Conservation (phyloP, 257 asterid genomes). For the Schizonepeta tenuifolia region DNA sequence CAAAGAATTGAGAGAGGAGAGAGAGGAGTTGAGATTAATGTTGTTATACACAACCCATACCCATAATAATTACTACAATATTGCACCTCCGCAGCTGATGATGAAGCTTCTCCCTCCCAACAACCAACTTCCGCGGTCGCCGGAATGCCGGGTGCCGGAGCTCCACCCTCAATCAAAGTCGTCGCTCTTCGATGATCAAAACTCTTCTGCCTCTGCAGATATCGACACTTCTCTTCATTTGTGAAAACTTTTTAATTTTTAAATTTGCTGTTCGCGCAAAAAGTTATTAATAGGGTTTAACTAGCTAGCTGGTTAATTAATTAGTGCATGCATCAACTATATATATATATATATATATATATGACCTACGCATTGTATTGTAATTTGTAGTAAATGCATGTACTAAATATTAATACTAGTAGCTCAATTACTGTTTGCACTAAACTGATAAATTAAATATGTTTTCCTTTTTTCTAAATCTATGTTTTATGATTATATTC, state of each 20-base stretch:
- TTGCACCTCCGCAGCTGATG: not conserved
- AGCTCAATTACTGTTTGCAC: not conserved
- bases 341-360: no score
- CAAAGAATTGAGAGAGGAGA: conserved; percentile 56
- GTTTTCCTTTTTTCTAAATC: not conserved
- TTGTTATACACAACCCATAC: not conserved
- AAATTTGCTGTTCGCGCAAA: no score
- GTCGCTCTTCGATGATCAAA: conserved; percentile 23
- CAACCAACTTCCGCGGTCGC: conserved; percentile 51
- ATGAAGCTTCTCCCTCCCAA: conserved; percentile 26
- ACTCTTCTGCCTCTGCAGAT: conserved; percentile 38
- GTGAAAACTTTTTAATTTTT: conserved; percentile 12
- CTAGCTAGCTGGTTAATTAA: no score
- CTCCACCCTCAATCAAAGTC: conserved; percentile 2
- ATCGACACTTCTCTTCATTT: conserved; percentile 69
- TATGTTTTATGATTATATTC: no score
- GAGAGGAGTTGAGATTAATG: conserved; percentile 39
- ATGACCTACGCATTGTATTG: no score
- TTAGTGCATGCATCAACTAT: no score
- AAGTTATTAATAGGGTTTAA: no score
- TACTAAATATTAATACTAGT: no score
- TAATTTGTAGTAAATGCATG: no score
- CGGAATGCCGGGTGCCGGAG: conserved; percentile 21
- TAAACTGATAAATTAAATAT: no score
- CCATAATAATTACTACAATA: not conserved